Evolutionary conservation across 75 land plant species (phyloP).

Genomic region (Sequoiadendron giganteum): DNA sequence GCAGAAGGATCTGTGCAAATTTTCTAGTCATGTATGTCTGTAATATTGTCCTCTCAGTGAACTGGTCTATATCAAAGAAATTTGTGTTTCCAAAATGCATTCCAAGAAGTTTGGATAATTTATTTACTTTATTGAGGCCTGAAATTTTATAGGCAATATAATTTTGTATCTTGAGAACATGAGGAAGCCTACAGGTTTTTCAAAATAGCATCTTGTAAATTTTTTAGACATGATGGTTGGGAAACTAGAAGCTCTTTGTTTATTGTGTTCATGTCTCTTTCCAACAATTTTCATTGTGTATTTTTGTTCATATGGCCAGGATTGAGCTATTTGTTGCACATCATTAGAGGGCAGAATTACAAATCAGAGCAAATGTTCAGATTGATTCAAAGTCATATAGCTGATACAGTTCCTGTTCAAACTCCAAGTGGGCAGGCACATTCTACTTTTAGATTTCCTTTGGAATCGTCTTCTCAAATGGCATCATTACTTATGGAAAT

Average conservation of each 20-base stretch:
- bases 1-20: neutral
- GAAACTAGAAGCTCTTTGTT: neutral
- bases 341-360: conserved; percentile 28
- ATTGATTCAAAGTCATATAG: conserved; percentile 23
- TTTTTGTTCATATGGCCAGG: conserved; percentile 16
- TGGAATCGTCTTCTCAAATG: conserved; percentile 23
- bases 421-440: conserved; percentile 32
- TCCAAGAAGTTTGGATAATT: neutral
- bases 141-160: neutral
- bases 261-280: neutral
- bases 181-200: neutral
- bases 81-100: neutral
- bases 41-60: neutral
- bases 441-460: conserved; percentile 23
- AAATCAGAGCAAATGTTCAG: conserved; percentile 21
- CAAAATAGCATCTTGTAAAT: neutral
- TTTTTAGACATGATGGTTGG: neutral
- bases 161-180: neutral
- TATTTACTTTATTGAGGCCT: neutral
- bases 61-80: neutral
- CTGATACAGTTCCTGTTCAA: conserved; percentile 14
- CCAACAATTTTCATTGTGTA: neutral
- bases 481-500: conserved; percentile 22
- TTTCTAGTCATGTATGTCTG: neutral
- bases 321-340: conserved; percentile 36